A percentile compares a stretch with the other conserved stretches of the same genome.
These are phyloP conservation scores for Diplodia corticola DNA, from an alignment of 2,329 filamentous ascomycete species.

Conservation along the genomic window DNA sequence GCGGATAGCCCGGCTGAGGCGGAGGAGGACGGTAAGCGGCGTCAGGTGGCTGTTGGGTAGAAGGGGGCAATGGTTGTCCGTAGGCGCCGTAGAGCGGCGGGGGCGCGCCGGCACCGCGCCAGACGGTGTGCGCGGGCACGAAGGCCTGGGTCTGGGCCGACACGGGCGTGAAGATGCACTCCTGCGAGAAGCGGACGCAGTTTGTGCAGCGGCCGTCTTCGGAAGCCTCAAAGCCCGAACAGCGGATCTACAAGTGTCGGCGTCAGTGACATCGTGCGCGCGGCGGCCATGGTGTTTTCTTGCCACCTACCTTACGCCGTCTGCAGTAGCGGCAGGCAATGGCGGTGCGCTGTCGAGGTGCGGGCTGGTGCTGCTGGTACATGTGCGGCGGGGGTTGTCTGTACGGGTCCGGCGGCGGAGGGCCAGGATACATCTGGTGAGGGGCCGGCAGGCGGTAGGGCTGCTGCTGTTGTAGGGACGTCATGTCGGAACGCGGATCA, in stretches of 20 bases:
- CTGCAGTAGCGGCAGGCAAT: conserved; percentile 63
- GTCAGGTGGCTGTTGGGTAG: conserved; percentile 15
- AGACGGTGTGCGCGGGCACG: conserved; percentile 70
- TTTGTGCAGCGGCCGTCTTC: conserved; percentile 72
- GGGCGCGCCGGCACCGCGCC: conserved; percentile 45
- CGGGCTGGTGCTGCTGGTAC: conserved; percentile 48
- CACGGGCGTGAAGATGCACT: conserved; percentile 75
- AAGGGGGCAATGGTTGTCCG: conserved; percentile 49
- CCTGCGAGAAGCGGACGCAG: conserved; percentile 71
- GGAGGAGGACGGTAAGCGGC: conserved; percentile 34
- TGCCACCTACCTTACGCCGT: conserved; percentile 54
- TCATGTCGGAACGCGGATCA: conserved; percentile 47
- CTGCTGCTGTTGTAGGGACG: conserved; percentile 45
- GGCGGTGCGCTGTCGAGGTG: conserved; percentile 61
- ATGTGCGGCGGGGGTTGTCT: conserved; percentile 43
- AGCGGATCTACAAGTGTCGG: conserved; percentile 61
- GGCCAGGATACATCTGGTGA: conserved; percentile 46
- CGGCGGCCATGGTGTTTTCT: background rate
- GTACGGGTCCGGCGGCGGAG: conserved; percentile 44
- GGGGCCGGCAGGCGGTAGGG: conserved; percentile 48
- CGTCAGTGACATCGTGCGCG: background rate
- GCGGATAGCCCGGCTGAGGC: conserved; percentile 45
- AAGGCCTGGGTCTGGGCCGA: conserved; percentile 74
- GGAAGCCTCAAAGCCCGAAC: conserved; percentile 72
- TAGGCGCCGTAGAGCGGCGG: conserved; percentile 55